phyloP scores from a whole-genome alignment of 805 yeast genomes.

The Teunomyces atbi region DNA sequence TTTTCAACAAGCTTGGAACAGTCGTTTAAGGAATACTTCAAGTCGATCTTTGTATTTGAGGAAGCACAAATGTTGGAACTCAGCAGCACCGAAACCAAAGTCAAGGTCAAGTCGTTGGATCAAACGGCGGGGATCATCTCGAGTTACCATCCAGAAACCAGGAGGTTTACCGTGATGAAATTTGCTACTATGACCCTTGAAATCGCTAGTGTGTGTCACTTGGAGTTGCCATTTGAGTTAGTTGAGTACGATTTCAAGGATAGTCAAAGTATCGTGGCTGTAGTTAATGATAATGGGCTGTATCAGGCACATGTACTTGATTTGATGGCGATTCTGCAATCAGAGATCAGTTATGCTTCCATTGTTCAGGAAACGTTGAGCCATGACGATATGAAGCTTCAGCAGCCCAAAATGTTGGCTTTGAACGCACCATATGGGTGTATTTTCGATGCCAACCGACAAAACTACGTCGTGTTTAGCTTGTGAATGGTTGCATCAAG shows the following conservation, averaged over 20 bases:
- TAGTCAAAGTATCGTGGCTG: slow-evolving; percentile 5
- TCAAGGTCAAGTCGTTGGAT: slow-evolving; percentile 7
- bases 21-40: slow-evolving; percentile 5
- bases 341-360: neutral
- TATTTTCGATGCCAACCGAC: slow-evolving; percentile 39
- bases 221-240: neutral
- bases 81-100: neutral
- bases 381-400: slow-evolving; percentile 8
- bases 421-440: slow-evolving; percentile 37
- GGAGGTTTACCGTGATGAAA: neutral
- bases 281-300: neutral
- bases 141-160: neutral
- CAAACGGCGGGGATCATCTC: slow-evolving; percentile 1
- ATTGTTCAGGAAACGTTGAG: slow-evolving; percentile 1
- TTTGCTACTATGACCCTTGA: neutral
- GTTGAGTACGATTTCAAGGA: slow-evolving; percentile 11
- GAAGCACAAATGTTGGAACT: slow-evolving; percentile 1
- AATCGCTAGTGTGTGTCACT: neutral
- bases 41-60: slow-evolving; percentile 5
- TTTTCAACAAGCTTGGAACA: neutral
- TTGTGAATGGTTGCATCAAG: slow-evolving; percentile 8
- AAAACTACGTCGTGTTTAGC: slow-evolving; percentile 38
- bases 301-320: slow-evolving; percentile 4
- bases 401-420: slow-evolving; percentile 30
- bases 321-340: neutral